Evolutionary conservation across 163 green algal species (phyloP).

Genomic region (Picocystis sp.): DNA sequence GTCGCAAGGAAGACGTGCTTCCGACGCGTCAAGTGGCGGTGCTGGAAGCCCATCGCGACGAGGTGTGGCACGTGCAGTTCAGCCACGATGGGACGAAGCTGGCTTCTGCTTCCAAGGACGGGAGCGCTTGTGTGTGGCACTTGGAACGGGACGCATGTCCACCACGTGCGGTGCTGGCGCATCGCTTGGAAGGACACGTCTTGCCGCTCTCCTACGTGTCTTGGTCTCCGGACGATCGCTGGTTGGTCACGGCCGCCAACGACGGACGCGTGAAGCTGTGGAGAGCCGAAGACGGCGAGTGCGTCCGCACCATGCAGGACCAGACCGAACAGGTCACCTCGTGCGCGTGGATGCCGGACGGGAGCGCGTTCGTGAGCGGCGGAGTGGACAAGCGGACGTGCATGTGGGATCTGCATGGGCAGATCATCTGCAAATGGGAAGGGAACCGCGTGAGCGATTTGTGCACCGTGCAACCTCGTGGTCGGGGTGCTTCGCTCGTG

Average conservation of each 20-base stretch:
- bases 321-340: constrained; percentile 46
- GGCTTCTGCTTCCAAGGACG: constrained; percentile 51
- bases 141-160: too few species aligned
- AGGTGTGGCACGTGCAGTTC: constrained; percentile 86
- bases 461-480: constrained; percentile 8
- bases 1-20: too few species aligned
- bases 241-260: constrained; percentile 52
- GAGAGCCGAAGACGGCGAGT: constrained; percentile 22
- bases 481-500: constrained; percentile 25
- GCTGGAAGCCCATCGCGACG: constrained; percentile 58
- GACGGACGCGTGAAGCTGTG: constrained; percentile 54
- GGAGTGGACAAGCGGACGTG: constrained; percentile 33
- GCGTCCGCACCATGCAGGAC: constrained; percentile 17
- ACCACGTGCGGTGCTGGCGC: too few species aligned
- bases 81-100: constrained; percentile 49
- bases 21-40: constrained; percentile 13
- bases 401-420: constrained; percentile 19
- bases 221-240: constrained; percentile 27
- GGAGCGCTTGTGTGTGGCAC: constrained; percentile 5
- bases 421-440: constrained; percentile 10
- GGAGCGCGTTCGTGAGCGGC: constrained; percentile 44
- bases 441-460: constrained; percentile 10
- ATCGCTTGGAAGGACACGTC: constrained; percentile 8
- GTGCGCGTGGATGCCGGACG: constrained; percentile 56
- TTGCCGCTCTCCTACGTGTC: constrained; percentile 17